phyloP scores from a whole-genome alignment of 108 stramenopile genomes.

The Skeletonema grethae region DNA sequence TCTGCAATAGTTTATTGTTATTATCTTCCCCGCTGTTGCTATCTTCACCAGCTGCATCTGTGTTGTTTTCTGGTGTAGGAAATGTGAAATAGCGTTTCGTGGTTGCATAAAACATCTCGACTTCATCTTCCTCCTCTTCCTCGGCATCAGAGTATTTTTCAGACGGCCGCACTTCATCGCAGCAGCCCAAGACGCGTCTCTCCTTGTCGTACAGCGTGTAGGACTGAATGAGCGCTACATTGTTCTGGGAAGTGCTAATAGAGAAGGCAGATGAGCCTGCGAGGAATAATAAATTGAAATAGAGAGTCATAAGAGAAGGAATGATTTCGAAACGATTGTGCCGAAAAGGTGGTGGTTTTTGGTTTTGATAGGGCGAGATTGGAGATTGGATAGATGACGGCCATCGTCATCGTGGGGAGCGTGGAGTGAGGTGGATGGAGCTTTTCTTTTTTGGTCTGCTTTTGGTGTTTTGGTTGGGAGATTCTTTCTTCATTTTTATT shows the following conservation, averaged over 20 bases:
- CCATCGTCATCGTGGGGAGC: too few relatives aligned
- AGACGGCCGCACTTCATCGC: neutral
- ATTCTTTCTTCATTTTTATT: too few relatives aligned
- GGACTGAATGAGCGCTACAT: neutral
- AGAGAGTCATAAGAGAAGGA: too few relatives aligned
- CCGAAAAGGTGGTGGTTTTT: too few relatives aligned
- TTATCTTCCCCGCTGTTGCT: neutral
- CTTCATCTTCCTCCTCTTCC: conserved; percentile 49
- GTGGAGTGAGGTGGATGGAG: too few relatives aligned
- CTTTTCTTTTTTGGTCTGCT: too few relatives aligned
- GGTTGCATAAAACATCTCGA: conserved; percentile 48
- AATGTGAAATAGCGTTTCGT: conserved; percentile 34
- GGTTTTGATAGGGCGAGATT: too few relatives aligned
- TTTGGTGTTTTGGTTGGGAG: too few relatives aligned
- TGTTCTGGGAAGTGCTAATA: neutral
- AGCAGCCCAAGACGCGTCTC: neutral
- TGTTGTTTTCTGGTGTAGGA: neutral
- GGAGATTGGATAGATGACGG: too few relatives aligned
- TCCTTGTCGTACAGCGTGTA: conserved; percentile 2
- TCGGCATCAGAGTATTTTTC: neutral
- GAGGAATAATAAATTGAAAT: neutral
- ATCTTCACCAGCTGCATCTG: too few relatives aligned
- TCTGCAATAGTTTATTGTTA: neutral
- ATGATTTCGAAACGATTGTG: too few relatives aligned
- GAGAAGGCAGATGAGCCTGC: neutral